Percentiles rank a stretch among this genome's conserved stretches.
Evolutionary conservation across 1,139 yeast genomes (phyloP).

Genomic region (Suzukiozyma palmioleophila): DNA sequence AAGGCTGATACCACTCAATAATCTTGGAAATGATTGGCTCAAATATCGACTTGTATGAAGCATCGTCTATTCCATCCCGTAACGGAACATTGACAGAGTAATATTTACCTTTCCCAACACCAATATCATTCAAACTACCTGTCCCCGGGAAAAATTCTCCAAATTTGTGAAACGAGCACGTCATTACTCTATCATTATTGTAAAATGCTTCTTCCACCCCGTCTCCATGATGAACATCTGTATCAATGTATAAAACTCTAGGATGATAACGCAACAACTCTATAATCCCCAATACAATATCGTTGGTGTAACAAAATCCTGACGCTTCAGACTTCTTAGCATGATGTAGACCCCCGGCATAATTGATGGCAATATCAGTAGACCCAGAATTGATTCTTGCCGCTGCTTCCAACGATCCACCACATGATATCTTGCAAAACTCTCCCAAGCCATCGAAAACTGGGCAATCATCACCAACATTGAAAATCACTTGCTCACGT

Average conservation of each 20-base stretch:
- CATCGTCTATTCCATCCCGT: slow-evolving; percentile 94
- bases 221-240: slow-evolving; percentile 96
- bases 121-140: slow-evolving; percentile 81
- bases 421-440: slow-evolving; percentile 84
- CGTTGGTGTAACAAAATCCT: slow-evolving; percentile 94
- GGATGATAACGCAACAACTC: slow-evolving; percentile 84
- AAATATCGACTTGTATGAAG: slow-evolving; percentile 79
- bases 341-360: slow-evolving; percentile 97
- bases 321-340: slow-evolving; percentile 93
- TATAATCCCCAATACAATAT: slow-evolving; percentile 83
- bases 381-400: slow-evolving; percentile 78
- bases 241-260: slow-evolving; percentile 88
- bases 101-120: slow-evolving; percentile 83
- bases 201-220: slow-evolving; percentile 98
- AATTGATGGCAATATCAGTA: slow-evolving; percentile 92
- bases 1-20: slow-evolving; percentile 90
- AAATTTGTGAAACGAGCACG: slow-evolving; percentile 93
- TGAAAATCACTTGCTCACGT: slow-evolving; percentile 90
- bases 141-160: slow-evolving; percentile 98
- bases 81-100: slow-evolving; percentile 88
- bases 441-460: slow-evolving; percentile 93
- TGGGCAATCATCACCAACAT: slow-evolving; percentile 98
- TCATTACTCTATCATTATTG: slow-evolving; percentile 92
- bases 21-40: slow-evolving; percentile 82
- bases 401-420: slow-evolving; percentile 92